Conservation (phyloP, 306 rosid species). For the peach (Prunus persica) region Prunus_persica_NCBIv2 NC_034009.1:33089001-33089500, state of each 20-base stretch:
- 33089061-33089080: not conserved
- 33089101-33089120: not conserved
- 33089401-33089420: conserved; percentile 57
- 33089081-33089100: not conserved
- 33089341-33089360: conserved; percentile 15
- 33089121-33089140: not conserved
- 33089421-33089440: conserved; percentile 93
- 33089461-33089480: conserved; percentile 93
- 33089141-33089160: not conserved
- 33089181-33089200: not conserved
- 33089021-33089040: not conserved
- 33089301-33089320: conserved; percentile 89
- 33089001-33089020: not conserved
- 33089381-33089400: not conserved
- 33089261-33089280: conserved; percentile 86
- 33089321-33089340: conserved; percentile 94
- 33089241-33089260: not conserved
- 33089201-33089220: not conserved
- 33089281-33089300: conserved; percentile 77
- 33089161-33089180: not conserved
- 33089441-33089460: conserved; percentile 99
- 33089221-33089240: not conserved
- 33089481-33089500: conserved; percentile 83
- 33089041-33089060: not conserved
- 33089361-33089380: not conserved